Evolutionary conservation across 2,329 filamentous ascomycete species (phyloP), one percentile per base, ranked within the genome.

Genomic region (Stagonosporopsis cucurbitacearum): DNA sequence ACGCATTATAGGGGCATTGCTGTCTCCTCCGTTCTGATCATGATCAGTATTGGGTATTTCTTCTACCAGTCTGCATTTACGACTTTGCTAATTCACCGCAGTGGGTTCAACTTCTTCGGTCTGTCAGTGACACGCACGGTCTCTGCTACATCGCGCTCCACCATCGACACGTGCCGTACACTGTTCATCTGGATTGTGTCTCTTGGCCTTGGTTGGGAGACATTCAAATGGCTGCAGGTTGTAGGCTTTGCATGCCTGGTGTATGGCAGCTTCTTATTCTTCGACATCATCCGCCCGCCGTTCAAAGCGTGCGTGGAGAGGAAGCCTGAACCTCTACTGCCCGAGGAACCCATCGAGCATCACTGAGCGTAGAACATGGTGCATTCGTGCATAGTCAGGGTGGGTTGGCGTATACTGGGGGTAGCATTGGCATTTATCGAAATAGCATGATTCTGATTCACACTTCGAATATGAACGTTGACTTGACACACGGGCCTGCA

Each of bases 181-280:
- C 85, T 99, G 1, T 98, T 99, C 79, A 98, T 99, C 77, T 99
- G 95, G 95, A 84, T 99, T 25, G 91, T 96, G 13, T 96, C 92
- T 17, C 85, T 99, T 4, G 91, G 90, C 4, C 84, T 99, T 2
- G 93, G 93, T 58, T 99, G 95, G 95, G 95, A 99, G 79, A 88
- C 86, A 0, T 98, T 99, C 85, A 98, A 98, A 79, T 96, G 91
- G 89, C 84, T 99, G 6, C 95, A 99, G 78, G 91, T 99, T 13
- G 75, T 86, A 3, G 95, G 95, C 1, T 99, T 99, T 67, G 90
- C 80, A 1, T 79, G 97, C 63, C 84, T 99, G 32, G 95, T 99
- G 13, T 99, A 97, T 73, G 96, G 95, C 63, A 99, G 94, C 2
- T 97, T 96, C 77, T 75, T 98, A 37, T 98, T 98, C 82, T 98